A percentile compares a stretch with the other conserved stretches of the same genome.
phyloP scores from a whole-genome alignment of 257 asterid genomes.

The Datura wrightii region DNA sequence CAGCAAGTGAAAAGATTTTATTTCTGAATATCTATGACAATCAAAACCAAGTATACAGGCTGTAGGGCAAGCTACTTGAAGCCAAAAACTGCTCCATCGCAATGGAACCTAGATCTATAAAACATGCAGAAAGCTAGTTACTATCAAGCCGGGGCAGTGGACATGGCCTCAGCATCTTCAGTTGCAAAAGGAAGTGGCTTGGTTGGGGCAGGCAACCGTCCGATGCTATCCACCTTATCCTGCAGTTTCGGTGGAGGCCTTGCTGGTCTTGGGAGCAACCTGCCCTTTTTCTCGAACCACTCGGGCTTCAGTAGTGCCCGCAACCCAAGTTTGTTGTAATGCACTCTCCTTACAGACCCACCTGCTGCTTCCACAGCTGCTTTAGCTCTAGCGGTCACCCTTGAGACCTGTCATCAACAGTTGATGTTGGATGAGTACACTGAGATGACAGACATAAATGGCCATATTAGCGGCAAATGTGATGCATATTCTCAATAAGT shows the following conservation, averaged over 20 bases:
- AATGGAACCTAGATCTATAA: conserved; percentile 18
- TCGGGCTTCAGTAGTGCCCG: conserved; percentile 88
- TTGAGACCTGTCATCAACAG: conserved; percentile 65
- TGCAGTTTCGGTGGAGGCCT: conserved; percentile 89
- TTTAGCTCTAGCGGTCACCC: conserved; percentile 93
- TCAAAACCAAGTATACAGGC: neutral
- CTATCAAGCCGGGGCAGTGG: conserved; percentile 46
- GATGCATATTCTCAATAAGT: neutral
- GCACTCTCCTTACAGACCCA: conserved; percentile 87
- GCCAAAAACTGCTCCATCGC: neutral
- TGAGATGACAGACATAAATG: neutral
- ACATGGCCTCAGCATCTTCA: conserved; percentile 57
- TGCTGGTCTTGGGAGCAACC: conserved; percentile 87
- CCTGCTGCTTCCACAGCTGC: conserved; percentile 94
- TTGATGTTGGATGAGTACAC: neutral
- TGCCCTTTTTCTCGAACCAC: conserved; percentile 96
- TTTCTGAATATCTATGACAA: conserved; percentile 21
- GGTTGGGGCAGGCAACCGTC: conserved; percentile 91
- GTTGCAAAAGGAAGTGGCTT: conserved; percentile 74
- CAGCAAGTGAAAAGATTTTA: neutral
- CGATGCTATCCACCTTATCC: conserved; percentile 88
- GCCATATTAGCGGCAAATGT: neutral
- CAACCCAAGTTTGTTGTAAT: conserved; percentile 85
- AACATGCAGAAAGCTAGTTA: conserved; percentile 1
- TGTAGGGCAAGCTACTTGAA: neutral